These are phyloP conservation scores for Haplosporangium gracile DNA, from an alignment of 192 early-diverging fungal genomes.

Conservation along the genomic window DNA sequence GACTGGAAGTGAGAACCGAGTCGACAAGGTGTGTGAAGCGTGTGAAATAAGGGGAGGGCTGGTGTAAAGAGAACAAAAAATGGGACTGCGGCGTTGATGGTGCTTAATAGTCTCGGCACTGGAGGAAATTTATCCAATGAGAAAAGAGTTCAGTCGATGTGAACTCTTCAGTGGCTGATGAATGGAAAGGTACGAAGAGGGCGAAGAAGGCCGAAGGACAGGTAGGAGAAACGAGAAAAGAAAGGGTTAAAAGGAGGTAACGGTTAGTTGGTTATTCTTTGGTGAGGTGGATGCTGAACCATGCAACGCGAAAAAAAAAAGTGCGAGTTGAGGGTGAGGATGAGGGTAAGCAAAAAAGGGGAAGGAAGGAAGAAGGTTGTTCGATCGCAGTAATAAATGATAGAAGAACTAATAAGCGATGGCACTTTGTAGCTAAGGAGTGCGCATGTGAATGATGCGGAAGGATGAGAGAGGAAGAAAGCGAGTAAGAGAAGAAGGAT, in stretches of 20 bases:
- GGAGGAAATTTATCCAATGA: background rate
- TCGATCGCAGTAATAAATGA: background rate
- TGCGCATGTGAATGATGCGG: background rate
- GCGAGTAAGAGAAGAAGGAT: background rate
- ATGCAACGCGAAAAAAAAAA: background rate
- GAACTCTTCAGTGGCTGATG: background rate
- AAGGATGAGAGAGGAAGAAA: background rate
- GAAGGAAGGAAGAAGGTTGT: background rate
- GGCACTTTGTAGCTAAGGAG: background rate
- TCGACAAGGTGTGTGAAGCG: background rate
- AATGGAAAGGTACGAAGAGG: background rate
- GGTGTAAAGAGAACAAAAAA: background rate
- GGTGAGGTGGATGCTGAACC: background rate
- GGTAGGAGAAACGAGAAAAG: background rate
- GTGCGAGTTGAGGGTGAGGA: background rate
- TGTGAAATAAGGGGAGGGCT: background rate
- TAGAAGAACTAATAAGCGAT: background rate
- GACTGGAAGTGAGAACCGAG: background rate
- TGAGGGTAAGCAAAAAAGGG: background rate
- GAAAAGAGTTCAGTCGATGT: background rate
- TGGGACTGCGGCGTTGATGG: constrained; percentile 1
- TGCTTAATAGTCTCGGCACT: background rate
- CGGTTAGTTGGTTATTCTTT: background rate
- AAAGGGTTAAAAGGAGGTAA: background rate
- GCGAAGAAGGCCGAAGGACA: background rate